Conservation (phyloP, 768 basidiomycete genomes). For the Boletellus emodensis region DNA sequence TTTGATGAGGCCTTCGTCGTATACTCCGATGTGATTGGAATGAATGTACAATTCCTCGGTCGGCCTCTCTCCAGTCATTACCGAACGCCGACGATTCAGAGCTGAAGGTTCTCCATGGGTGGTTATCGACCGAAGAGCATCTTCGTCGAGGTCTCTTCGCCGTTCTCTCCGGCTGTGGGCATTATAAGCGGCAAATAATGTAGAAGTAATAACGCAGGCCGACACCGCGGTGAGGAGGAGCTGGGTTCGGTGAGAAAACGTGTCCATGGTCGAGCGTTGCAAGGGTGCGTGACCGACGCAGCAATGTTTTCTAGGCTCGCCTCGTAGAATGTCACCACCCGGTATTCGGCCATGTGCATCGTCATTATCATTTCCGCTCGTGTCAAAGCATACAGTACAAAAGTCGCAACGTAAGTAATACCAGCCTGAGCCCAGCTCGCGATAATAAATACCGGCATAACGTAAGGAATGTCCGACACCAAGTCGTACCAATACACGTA, state of each 20-base stretch:
- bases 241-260: conserved; percentile 54
- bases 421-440: conserved; percentile 9
- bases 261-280: conserved; percentile 15
- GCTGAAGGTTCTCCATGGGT: conserved; percentile 9
- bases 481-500: conserved; percentile 20
- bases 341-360: too few relatives aligned
- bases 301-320: too few relatives aligned
- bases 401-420: conserved; percentile 1
- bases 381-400: not conserved
- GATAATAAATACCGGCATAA: conserved; percentile 29
- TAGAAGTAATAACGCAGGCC: conserved; percentile 59
- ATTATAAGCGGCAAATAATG: conserved; percentile 56
- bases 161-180: conserved; percentile 43
- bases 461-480: conserved; percentile 9
- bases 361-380: not conserved
- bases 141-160: conserved; percentile 53
- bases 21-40: conserved; percentile 31
- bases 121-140: conserved; percentile 51
- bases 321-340: too few relatives aligned
- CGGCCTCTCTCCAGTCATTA: conserved; percentile 1
- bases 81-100: not conserved
- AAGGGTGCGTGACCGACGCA: too few relatives aligned
- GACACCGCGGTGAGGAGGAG: conserved; percentile 62
- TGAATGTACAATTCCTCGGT: conserved; percentile 17
- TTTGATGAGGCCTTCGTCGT: conserved; percentile 76